Base-by-base conservation (phyloP, 805 yeast species). In the Kazachstania taianensis region DNA sequence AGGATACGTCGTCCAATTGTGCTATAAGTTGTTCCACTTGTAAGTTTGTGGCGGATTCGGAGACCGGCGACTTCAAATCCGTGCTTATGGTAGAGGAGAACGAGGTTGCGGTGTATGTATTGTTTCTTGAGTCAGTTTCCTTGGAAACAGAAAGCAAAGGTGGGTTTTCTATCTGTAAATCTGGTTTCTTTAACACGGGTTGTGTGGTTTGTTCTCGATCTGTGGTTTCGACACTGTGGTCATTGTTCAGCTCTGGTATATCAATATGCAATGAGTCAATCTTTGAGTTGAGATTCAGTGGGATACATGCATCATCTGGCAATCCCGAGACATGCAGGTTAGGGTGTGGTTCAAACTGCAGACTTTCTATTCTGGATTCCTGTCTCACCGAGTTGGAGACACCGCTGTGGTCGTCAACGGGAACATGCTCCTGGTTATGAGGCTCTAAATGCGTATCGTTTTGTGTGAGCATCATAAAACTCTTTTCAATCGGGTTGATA, bases 11-110 rank as follows among this genome's bases (percentile, higher is more conserved):
- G 34, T 55, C 51, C 13, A 56, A 37, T 28, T 56, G 55, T 6
- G 57, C 59, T 13, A 56, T 41, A 15, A 56, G 42, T 37, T 46
- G 48, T 40, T 53, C 59, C 1, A 56, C 58, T 31, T 52, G 52
- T 20, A 38, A 20, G 35, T 45, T 49, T 4, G 56, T 46, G 9
- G 49, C 40, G 3, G 45, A 41, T 20, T 28, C 35, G 12, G 48
- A 33, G 5, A 22, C 32, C 12, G 35, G 13, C 5, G 27, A 14
- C n/a, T 2, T 10, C 29, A 26, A 13, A 8, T 12, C 15, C 8
- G 12, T 13, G 9, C 9, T 8, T 15, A 13, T 12, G 9, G 29
- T 26, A 8, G 9, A 8, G 17, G 9, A 8, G 13, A 13, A 13
- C 9, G 15, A 13, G 8, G 29, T 12, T 10, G 29, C 14, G 9